Evolutionary conservation across 177 flowering plant species (phyloP), one percentile per base, ranked within the genome.

Genomic region (Telopea speciosissima): DNA sequence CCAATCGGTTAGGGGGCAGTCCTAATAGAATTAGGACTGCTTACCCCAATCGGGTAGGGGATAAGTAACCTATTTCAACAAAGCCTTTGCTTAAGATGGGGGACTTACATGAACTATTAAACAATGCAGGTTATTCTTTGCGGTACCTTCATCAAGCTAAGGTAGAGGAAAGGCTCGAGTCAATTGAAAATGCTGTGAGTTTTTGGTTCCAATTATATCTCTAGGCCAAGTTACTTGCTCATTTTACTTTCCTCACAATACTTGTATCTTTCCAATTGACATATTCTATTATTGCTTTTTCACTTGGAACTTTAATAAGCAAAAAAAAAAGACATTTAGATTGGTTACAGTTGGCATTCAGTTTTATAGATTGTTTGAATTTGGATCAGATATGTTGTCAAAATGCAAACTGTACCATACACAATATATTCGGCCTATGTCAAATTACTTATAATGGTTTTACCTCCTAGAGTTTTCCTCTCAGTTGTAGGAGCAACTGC

Each of bases 161-260:
- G 77, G 91, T 95, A 62, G 94, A 88, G 66, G 75, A 79, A 68
- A 85, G 86, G 83, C 97, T 95, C 66, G 90, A 89, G 65, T 81
- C 94, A 26, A 95, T 95, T 77, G 99, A 92, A 73, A 76, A 82
- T 65, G 87, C 91, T 74, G 99, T 95, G 77, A 88, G 96, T 81
- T 24, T 69, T 67, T 73, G 24, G 19, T 58, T 31, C 10, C 7
- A n/a, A 19, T 73, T 31, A 42, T 49, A 62, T 44, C 21, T 31
- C 45, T 62, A 62, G 59, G 3, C 17, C 24, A 45, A 28, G 31
- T 61, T 61, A 61, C 40, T 70, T 24, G 23, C 24, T 21, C 66
- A 62, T 44, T 25, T 9, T 24, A 44, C 21, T 62, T 73, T 49
- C 17, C 67, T 22, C 21, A 9, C 22, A 23, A 60, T 36, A 58